Evolutionary conservation across 1,139 yeast genomes (phyloP).

Genomic region (Suhomyces kunorum): DNA sequence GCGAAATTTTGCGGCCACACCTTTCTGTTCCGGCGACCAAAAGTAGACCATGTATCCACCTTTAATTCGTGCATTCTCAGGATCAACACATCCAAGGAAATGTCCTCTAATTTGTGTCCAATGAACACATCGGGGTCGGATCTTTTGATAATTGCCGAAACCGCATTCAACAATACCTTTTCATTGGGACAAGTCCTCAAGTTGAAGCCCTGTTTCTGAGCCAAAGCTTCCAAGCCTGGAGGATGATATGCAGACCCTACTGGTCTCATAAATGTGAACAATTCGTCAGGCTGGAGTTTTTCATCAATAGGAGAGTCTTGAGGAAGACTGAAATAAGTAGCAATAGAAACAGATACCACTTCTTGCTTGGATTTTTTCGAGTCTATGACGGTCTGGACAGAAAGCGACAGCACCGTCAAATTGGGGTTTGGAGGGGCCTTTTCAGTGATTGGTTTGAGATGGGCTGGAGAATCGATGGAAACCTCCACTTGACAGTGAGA

Average conservation of each 20-base stretch:
- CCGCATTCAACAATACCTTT: conserved; percentile 66
- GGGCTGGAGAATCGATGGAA: conserved; percentile 51
- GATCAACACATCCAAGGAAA: conserved; percentile 75
- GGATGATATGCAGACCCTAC: conserved; percentile 64
- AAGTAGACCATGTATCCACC: conserved; percentile 73
- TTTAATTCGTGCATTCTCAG: conserved; percentile 78
- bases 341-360: conserved; percentile 76
- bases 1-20: conserved; percentile 78
- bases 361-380: conserved; percentile 76
- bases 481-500: conserved; percentile 85
- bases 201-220: conserved; percentile 49
- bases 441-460: conserved; percentile 49
- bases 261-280: conserved; percentile 76
- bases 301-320: conserved; percentile 73
- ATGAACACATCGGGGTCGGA: conserved; percentile 88
- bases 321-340: conserved; percentile 64
- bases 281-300: conserved; percentile 53
- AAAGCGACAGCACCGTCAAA: conserved; percentile 69
- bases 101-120: conserved; percentile 83
- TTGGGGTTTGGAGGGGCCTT: conserved; percentile 54
- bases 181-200: conserved; percentile 70
- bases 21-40: conserved; percentile 80
- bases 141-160: conserved; percentile 68
- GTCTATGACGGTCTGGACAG: conserved; percentile 81
- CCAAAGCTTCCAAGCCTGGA: conserved; percentile 64